phyloP scores from a whole-genome alignment of 2,329 filamentous ascomycete genomes.

The Diaporthe ilicicola region DNA sequence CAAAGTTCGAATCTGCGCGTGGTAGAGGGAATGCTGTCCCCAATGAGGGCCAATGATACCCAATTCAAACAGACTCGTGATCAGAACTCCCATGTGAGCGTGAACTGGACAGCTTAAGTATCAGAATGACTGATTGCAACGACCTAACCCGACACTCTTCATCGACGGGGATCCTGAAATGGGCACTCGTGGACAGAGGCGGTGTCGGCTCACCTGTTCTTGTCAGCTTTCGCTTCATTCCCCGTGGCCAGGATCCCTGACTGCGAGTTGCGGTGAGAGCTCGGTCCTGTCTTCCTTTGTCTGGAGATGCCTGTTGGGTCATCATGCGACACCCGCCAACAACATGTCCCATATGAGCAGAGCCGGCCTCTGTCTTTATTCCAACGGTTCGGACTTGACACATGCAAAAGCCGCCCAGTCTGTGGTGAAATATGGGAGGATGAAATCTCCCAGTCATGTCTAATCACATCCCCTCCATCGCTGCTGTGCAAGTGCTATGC shows the following conservation, averaged over 20 bases:
- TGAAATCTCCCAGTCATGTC: no score
- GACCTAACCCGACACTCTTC: no score
- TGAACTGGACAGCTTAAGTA: no score
- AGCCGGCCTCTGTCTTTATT: background rate
- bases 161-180: no score
- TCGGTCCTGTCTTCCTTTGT: conserved; percentile 13
- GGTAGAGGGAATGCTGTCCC: conserved; percentile 54
- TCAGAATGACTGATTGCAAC: no score
- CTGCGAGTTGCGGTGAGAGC: background rate
- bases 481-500: background rate
- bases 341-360: background rate
- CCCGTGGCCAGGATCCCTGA: no score
- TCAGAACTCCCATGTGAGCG: no score
- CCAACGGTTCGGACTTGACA: background rate
- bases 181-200: no score
- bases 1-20: conserved; percentile 57
- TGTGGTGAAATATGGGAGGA: background rate
- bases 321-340: background rate
- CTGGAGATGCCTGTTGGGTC: background rate
- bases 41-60: background rate
- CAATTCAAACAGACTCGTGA: background rate
- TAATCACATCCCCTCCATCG: background rate
- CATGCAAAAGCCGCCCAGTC: background rate
- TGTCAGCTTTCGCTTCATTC: background rate
- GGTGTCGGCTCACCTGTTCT: no score